phyloP scores from a whole-genome alignment of 306 rosid genomes.

The Gastrolobium villosum region DNA sequence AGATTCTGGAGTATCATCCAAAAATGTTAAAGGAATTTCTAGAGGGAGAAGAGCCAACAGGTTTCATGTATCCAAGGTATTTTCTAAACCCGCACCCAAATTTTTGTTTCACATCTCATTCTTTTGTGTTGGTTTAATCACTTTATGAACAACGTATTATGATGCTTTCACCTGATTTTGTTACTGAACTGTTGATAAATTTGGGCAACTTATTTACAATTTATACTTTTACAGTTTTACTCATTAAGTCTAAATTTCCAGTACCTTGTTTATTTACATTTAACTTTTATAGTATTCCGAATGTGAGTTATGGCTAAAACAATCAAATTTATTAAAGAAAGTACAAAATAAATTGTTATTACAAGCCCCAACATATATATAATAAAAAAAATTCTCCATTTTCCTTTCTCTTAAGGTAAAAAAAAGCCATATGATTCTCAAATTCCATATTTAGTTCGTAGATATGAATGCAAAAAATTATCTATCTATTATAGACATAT shows the following conservation, averaged over 20 bases:
- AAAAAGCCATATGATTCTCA: neutral
- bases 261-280: neutral
- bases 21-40: constrained; percentile 94
- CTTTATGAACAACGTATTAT: constrained; percentile 2
- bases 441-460: neutral
- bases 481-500: no score
- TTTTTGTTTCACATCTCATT: constrained; percentile 34
- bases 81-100: constrained; percentile 21
- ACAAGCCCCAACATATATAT: neutral
- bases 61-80: constrained; percentile 99
- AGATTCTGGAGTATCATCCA: constrained; percentile 95
- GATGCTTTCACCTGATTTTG: constrained; percentile 37
- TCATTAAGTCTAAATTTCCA: neutral
- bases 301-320: neutral
- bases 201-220: neutral
- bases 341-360: neutral
- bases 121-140: constrained; percentile 1
- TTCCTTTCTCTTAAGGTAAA: neutral
- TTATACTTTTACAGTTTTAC: constrained; percentile 7
- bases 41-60: constrained; percentile 96
- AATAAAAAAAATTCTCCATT: neutral
- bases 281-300: constrained; percentile 3
- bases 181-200: constrained; percentile 1
- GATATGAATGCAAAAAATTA: no score
- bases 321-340: constrained; percentile 1